Percentiles rank a stretch among this genome's conserved stretches.
Evolutionary conservation across 2,329 filamentous ascomycete genomes (phyloP).

Genomic region (Penicillium sp.): DNA sequence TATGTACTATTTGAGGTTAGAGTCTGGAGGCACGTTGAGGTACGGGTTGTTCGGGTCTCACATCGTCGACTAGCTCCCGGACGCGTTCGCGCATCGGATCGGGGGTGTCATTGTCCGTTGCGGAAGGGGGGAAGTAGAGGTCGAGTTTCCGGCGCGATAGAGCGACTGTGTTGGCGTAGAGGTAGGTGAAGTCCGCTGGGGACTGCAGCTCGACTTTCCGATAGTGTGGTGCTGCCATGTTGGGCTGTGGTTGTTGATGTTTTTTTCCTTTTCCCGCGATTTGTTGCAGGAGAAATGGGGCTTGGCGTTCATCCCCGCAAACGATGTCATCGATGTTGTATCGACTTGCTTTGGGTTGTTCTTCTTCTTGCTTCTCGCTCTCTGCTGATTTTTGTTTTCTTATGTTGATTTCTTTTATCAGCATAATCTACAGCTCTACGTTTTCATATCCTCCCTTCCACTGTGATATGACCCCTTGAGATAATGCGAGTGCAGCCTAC

Average conservation of each 20-base stretch:
- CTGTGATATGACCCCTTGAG: neutral
- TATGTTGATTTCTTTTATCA: neutral
- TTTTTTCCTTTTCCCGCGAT: slow-evolving; percentile 12
- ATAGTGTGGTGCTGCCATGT: slow-evolving; percentile 33
- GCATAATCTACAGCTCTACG: neutral
- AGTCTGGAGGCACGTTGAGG: too few relatives aligned
- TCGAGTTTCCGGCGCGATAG: slow-evolving; percentile 43
- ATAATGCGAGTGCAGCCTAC: slow-evolving; percentile 6
- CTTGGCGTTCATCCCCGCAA: slow-evolving; percentile 19
- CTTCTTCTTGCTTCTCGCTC: neutral
- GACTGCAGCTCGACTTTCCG: slow-evolving; percentile 47
- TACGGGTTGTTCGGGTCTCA: slow-evolving; percentile 9
- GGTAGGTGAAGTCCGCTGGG: slow-evolving; percentile 42
- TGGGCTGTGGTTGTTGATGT: slow-evolving; percentile 7
- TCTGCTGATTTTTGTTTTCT: neutral
- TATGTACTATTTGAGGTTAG: slow-evolving; percentile 33
- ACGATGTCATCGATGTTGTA: slow-evolving; percentile 20
- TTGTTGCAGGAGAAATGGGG: slow-evolving; percentile 5
- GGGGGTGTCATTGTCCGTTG: slow-evolving; percentile 30
- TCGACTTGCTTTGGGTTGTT: neutral
- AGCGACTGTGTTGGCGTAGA: slow-evolving; percentile 39
- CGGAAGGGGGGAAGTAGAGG: slow-evolving; percentile 41
- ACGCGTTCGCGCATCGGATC: slow-evolving; percentile 40
- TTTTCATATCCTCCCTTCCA: neutral
- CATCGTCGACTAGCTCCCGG: slow-evolving; percentile 36